A percentile compares a stretch with the other conserved stretches of the same genome.
phyloP scores from a whole-genome alignment of 2,329 filamentous ascomycete species.

The Arthrobotrys iridis region DNA sequence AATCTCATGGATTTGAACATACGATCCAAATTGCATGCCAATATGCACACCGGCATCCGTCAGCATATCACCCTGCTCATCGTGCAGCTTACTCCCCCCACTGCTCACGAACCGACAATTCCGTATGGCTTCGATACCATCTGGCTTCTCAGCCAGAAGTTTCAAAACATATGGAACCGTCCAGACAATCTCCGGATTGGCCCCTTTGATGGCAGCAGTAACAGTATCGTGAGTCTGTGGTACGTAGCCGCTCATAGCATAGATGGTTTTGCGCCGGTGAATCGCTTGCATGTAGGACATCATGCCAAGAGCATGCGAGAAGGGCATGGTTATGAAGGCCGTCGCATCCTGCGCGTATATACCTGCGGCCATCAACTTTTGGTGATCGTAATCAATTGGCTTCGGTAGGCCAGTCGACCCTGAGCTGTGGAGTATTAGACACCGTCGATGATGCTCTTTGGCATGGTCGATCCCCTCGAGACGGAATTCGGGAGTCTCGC shows the following conservation, averaged over 20 bases:
- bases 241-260: conserved; percentile 68
- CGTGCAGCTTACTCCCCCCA: conserved; percentile 70
- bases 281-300: conserved; percentile 68
- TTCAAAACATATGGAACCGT: conserved; percentile 74
- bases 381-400: conserved; percentile 70
- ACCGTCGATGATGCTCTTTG: conserved; percentile 53
- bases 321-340: conserved; percentile 68
- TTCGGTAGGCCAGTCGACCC: conserved; percentile 73
- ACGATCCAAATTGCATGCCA: conserved; percentile 68
- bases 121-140: conserved; percentile 66
- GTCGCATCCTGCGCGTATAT: conserved; percentile 62
- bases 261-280: conserved; percentile 65
- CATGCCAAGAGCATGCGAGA: conserved; percentile 71
- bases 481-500: conserved; percentile 44
- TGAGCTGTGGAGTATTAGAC: conserved; percentile 60
- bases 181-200: conserved; percentile 67
- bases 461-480: conserved; percentile 51
- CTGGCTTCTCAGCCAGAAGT: conserved; percentile 69
- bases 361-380: conserved; percentile 66
- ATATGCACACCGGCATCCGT: conserved; percentile 68
- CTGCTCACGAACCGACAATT: conserved; percentile 68
- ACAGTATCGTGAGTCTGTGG: conserved; percentile 68
- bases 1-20: conserved; percentile 60
- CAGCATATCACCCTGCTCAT: conserved; percentile 68
- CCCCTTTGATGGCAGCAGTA: conserved; percentile 62